Base-by-base conservation (phyloP, 2,329 filamentous ascomycete genomes). In the Verticillium albo-atrum region DNA sequence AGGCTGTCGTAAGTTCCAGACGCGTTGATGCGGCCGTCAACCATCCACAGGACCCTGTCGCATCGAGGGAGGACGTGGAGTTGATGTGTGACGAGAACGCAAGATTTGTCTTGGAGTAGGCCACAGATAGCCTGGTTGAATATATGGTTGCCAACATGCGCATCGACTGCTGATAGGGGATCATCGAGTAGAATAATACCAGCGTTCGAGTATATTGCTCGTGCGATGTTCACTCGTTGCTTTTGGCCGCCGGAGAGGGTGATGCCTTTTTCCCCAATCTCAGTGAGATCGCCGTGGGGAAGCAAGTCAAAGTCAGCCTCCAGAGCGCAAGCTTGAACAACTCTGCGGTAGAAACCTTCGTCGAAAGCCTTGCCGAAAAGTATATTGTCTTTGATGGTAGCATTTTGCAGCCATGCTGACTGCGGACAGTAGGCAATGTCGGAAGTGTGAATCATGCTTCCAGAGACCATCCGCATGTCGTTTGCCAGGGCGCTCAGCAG, bases 361-460 rank as follows among this genome's bases (percentile, higher is more conserved):
- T 96, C 82, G 75, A 89, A 84, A 0, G 86, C 83, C 66, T 91
- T 94, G 12, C 94, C 94, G 68, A 98, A 98, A 0, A 92, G 75
- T 61, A 99, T 96, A 68, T 99, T 99, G 34, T 97, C 86, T 62
- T 86, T 87, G 3, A 98, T 84, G 1, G 89, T 91, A 0, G 92
- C 83, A 68, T 98, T 98, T 70, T 98, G 94, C 55, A 99, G 97
- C 95, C 95, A 99, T 0, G 95, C 91, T 69, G 96, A 97, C 71
- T 99, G 94, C 0, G 94, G 94, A 65, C 95, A 98, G 68, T 96
- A 97, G 0, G 94, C 91, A 62, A 92, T 82, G 3, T 87, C 88
- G 0, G 91, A 91, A 47, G 92, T 91, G 66, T 95, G 83, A 0
- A 85, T 82, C 5, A 96, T 83, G 37, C 88, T 82, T 12, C 92